Evolutionary conservation across 768 basidiomycete species (phyloP), one percentile per base, ranked within the genome.

Genomic region (Suillus americanus): DNA sequence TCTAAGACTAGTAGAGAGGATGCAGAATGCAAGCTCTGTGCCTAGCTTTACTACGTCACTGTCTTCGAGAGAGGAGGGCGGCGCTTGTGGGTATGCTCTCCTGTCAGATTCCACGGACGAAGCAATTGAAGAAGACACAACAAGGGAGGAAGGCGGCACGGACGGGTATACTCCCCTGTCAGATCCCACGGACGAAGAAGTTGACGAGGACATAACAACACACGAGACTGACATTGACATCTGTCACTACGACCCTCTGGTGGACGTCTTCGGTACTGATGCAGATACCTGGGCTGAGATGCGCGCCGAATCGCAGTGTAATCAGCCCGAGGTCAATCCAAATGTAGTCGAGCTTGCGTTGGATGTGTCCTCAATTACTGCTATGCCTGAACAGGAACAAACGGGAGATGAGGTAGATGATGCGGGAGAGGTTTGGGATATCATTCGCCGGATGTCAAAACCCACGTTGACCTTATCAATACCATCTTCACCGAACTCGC

Each of bases 231-330:
- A 78, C 57, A 61, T 74, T 68, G 74, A 78, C 57, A 61, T 74
- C 61, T 68, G 69, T 60, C 72, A 68, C 63, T 74, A 71, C 63
- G 86, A 90, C 71, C 86, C 86, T 25, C 77, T 89, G 33, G 79
- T 74, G 10, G 87, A 89, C 67, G 81, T 89, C 8, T 89, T 89
- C 75, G 87, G 88, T 54, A 81, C 82, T n/a, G 89, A 89, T 72
- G 84, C 79, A 66, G 84, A 88, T 67, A 82, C 84, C 1, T 89
- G 88, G 88, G 78, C 79, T 64, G 84, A 85, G 60, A 79, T 89
- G 57, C 85, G 72, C 60, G 70, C 78, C 46, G 74, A 81, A 64
- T 72, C 70, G 35, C 74, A 69, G 65, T 66, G 64, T 64, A 50
- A 62, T 61, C 69, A 68, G 74, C 65, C 69, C 74, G 68, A 64